A percentile compares a stretch with the other conserved stretches of the same genome.
phyloP scores from a whole-genome alignment of 2,329 filamentous ascomycete species.

The Rhinocladiella similis region DNA sequence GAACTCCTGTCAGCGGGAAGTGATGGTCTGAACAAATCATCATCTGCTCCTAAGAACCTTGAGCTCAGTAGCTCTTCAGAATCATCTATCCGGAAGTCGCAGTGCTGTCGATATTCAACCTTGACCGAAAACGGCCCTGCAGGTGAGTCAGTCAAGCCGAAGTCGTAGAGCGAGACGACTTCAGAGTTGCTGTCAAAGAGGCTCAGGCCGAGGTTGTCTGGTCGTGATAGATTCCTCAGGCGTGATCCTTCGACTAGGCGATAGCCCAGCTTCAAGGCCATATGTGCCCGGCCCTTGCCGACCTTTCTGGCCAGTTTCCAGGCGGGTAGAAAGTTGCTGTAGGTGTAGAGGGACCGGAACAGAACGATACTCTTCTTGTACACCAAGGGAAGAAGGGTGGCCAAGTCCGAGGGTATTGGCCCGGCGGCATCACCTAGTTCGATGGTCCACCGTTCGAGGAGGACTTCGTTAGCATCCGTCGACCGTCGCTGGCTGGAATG shows the following conservation, averaged over 20 bases:
- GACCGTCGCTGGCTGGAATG: conserved; percentile 33
- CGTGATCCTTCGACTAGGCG: conserved; percentile 67
- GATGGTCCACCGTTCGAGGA: conserved; percentile 89
- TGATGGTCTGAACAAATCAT: conserved; percentile 81
- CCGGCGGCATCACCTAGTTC: conserved; percentile 68
- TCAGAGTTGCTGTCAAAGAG: conserved; percentile 64
- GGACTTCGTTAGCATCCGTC: conserved; percentile 63
- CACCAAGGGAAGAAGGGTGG: conserved; percentile 72
- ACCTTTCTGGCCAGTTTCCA: conserved; percentile 81
- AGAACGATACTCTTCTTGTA: conserved; percentile 98
- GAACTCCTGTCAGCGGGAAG: conserved; percentile 55
- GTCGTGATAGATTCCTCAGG: conserved; percentile 49
- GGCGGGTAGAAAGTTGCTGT: conserved; percentile 77
- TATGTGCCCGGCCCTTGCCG: conserved; percentile 66
- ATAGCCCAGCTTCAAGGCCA: conserved; percentile 72
- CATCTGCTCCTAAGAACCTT: conserved; percentile 87
- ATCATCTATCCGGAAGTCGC: conserved; percentile 88
- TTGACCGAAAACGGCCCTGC: conserved; percentile 79
- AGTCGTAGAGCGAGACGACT: conserved; percentile 73
- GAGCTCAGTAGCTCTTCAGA: conserved; percentile 89
- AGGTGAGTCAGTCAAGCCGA: conserved; percentile 82
- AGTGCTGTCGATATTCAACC: conserved; percentile 83
- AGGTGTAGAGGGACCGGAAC: conserved; percentile 84
- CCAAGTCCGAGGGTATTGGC: conserved; percentile 45
- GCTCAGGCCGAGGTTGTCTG: conserved; percentile 71